phyloP scores from a whole-genome alignment of 1,284 basidiomycete species.

The Fomitopsis palustris region DNA sequence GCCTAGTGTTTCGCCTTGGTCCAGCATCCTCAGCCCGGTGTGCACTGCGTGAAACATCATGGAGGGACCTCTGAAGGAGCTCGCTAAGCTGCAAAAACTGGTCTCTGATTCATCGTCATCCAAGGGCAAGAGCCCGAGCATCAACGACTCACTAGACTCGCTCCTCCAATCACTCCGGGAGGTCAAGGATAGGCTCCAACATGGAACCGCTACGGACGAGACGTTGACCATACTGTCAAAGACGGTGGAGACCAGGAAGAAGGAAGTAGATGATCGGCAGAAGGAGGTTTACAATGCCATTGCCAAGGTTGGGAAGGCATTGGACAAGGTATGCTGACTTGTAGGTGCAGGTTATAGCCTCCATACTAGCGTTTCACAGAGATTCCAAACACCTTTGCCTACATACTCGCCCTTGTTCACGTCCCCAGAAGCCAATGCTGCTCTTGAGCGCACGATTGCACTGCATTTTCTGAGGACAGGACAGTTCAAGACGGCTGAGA shows the following conservation, averaged over 20 bases:
- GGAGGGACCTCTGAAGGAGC: slow-evolving; percentile 72
- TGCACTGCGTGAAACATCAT: slow-evolving; percentile 32
- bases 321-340: slow-evolving; percentile 74
- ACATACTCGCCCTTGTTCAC: slow-evolving; percentile 69
- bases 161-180: slow-evolving; percentile 61
- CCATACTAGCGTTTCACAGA: slow-evolving; percentile 39
- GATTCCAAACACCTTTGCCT: slow-evolving; percentile 65
- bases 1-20: too few species aligned
- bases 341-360: slow-evolving; percentile 7
- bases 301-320: slow-evolving; percentile 73
- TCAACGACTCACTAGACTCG: slow-evolving; percentile 64
- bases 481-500: slow-evolving; percentile 70
- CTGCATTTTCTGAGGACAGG: slow-evolving; percentile 79
- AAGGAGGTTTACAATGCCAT: slow-evolving; percentile 83
- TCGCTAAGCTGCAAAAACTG: slow-evolving; percentile 67
- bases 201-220: slow-evolving; percentile 51
- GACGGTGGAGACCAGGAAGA: slow-evolving; percentile 68
- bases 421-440: slow-evolving; percentile 51
- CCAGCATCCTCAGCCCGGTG: background rate
- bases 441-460: slow-evolving; percentile 74
- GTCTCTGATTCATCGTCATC: slow-evolving; percentile 35
- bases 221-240: slow-evolving; percentile 54
- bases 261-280: slow-evolving; percentile 82
- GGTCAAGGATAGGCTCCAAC: slow-evolving; percentile 51
- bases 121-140: slow-evolving; percentile 54